Base-by-base conservation (phyloP, 106 monocot species). In the Apostasia ramifera region DNA sequence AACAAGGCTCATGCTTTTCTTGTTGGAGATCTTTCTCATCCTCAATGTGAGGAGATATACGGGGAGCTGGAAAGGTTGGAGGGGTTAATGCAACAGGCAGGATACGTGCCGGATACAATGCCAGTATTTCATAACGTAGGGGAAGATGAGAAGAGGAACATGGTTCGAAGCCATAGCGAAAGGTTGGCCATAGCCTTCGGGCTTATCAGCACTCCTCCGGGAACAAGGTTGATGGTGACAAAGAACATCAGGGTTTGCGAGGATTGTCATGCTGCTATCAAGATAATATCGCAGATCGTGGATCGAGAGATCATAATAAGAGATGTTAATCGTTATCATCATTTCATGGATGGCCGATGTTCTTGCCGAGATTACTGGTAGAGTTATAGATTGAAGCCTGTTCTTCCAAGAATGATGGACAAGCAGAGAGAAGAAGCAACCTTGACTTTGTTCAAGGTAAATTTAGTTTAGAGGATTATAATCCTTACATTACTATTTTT, bases 141-240 rank as follows among this genome's bases (percentile, higher is more conserved):
- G 1, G 83, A 92, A 8, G 88, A 92, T 53, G 85, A 88, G 77
- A 92, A 88, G 88, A 79, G 59, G 66, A 78, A 82, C 71, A 87
- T 84, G 86, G 79, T 91, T 13, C 76, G 87, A 44, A 68, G 79
- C 58, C 92, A 93, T 56, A 93, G 92, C 47, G 93, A 94, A 80
- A 84, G 90, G 80, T 67, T 94, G 73, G 93, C 93, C 9, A 73
- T 94, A 45, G 86, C 89, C 1, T 90, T 89, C 45, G 92, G 88
- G 51, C 53, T 93, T 13, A 85, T 89, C 52, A 89, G 80, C 46
- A 88, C 92, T 8, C 81, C 88, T 1, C 88, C 92, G 2, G 86
- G 84, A 6, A 89, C 84, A 4, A 78, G 41, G 66, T 84, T 93
- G 51, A 61, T 87, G 48, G 66, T 92, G 48, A 87, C 75, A n/a